phyloP scores from a whole-genome alignment of 345 rosid species.

The Ailanthus altissimus region DNA sequence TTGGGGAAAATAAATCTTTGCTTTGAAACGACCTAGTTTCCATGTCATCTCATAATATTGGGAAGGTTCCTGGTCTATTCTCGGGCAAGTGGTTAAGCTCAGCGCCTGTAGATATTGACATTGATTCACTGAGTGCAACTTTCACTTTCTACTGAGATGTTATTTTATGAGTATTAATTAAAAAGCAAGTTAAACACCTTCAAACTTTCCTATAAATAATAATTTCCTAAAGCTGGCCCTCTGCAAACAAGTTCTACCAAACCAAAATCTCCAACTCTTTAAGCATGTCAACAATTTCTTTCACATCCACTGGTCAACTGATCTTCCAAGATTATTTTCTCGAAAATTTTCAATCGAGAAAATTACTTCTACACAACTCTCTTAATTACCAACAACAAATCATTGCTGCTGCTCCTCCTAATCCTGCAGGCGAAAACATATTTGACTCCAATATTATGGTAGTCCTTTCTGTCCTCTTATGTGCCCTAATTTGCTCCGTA shows the following conservation, averaged over 20 bases:
- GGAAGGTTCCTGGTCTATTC: neutral
- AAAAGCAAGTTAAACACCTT: neutral
- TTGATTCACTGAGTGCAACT: neutral
- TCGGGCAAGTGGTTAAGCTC: neutral
- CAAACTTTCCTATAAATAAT: neutral
- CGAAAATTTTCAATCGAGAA: slow-evolving; percentile 30
- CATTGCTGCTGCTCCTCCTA: slow-evolving; percentile 43
- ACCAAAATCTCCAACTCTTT: neutral
- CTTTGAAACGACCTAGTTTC: neutral
- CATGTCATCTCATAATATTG: neutral
- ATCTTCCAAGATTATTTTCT: slow-evolving; percentile 23
- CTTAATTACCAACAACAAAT: slow-evolving; percentile 15
- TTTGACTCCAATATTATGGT: slow-evolving; percentile 67
- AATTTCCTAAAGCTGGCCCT: neutral
- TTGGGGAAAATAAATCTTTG: neutral
- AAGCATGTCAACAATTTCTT: slow-evolving; percentile 3
- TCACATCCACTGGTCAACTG: slow-evolving; percentile 5
- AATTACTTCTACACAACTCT: slow-evolving; percentile 34
- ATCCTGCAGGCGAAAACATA: slow-evolving; percentile 28
- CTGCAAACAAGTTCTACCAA: neutral
- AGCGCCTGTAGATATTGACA: neutral
- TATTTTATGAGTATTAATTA: neutral
- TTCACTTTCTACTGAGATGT: neutral
- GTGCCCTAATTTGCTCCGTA: slow-evolving; percentile 75
- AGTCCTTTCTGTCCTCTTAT: slow-evolving; percentile 72